Evolutionary conservation across 192 early-diverging fungal genomes (phyloP).

Genomic region (Coemansia sp.): DNA sequence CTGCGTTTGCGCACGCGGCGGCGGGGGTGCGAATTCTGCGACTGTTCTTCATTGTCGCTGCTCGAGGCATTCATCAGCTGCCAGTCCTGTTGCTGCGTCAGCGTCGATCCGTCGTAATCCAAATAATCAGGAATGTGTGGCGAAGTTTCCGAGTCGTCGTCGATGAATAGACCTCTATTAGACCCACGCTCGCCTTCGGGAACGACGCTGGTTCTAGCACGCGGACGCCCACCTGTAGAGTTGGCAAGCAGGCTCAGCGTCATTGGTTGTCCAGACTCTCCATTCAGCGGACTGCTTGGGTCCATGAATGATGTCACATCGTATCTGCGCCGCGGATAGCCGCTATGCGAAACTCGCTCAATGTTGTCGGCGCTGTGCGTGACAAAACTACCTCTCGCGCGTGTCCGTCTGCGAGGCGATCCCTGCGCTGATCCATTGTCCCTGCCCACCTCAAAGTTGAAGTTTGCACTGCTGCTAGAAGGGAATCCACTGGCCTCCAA

Average conservation of each 20-base stretch:
- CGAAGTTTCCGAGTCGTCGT: constrained; percentile 5
- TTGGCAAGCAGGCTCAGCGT: constrained; percentile 41
- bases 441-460: constrained; percentile 35
- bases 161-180: neutral
- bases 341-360: neutral
- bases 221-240: constrained; percentile 14
- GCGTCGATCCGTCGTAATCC: constrained; percentile 50
- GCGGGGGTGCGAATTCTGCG: constrained; percentile 25
- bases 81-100: constrained; percentile 54
- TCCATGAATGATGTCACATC: constrained; percentile 30
- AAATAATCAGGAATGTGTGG: constrained; percentile 20
- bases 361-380: constrained; percentile 30
- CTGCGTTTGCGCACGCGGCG: constrained; percentile 53
- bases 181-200: constrained; percentile 10
- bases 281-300: constrained; percentile 42
- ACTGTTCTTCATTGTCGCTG: constrained; percentile 38
- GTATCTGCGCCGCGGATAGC: constrained; percentile 2
- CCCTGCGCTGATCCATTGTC: constrained; percentile 17
- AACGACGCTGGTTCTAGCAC: constrained; percentile 15
- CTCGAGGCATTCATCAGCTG: constrained; percentile 48
- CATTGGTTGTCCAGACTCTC: constrained; percentile 18
- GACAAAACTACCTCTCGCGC: constrained; percentile 9
- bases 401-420: constrained; percentile 34
- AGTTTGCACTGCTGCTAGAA: constrained; percentile 49
- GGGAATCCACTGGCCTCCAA: constrained; percentile 36